A percentile compares a stretch with the other conserved stretches of the same genome.
phyloP scores from a whole-genome alignment of 108 stramenopile genomes.

The Cyclotella cryptica region DNA sequence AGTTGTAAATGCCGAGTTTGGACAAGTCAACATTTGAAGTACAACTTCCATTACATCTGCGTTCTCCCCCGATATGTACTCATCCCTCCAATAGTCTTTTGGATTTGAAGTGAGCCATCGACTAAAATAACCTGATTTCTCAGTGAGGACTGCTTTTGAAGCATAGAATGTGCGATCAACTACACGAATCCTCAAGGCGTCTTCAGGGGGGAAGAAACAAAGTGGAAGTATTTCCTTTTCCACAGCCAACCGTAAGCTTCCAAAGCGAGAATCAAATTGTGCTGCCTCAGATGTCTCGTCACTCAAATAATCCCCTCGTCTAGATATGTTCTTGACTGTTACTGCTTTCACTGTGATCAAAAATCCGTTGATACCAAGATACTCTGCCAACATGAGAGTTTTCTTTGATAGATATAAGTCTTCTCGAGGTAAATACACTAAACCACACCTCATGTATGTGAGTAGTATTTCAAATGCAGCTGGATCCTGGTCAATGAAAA shows the following conservation, averaged over 20 bases:
- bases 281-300: conserved; percentile 24
- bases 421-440: conserved; percentile 10
- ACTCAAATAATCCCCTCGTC: conserved; percentile 23
- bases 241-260: conserved; percentile 10
- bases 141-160: conserved; percentile 23
- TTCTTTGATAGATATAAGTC: conserved; percentile 23
- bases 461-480: conserved; percentile 29
- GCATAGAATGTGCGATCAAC: conserved; percentile 21
- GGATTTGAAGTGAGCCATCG: conserved; percentile 14
- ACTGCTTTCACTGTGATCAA: conserved; percentile 35
- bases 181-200: conserved; percentile 10
- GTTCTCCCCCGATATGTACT: conserved; percentile 17
- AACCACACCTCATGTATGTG: conserved; percentile 24
- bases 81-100: conserved; percentile 16
- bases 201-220: conserved; percentile 29
- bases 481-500: conserved; percentile 31
- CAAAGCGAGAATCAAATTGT: conserved; percentile 33
- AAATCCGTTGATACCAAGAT: conserved; percentile 22
- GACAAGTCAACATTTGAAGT: conserved; percentile 22
- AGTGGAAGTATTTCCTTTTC: conserved; percentile 26
- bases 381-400: conserved; percentile 25
- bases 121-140: conserved; percentile 23
- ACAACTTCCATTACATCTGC: conserved; percentile 27
- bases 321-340: conserved; percentile 33
- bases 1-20: conserved; percentile 30